Conservation (phyloP, 495 filamentous ascomycete genomes). For the Durotheca rogersii region DNA sequence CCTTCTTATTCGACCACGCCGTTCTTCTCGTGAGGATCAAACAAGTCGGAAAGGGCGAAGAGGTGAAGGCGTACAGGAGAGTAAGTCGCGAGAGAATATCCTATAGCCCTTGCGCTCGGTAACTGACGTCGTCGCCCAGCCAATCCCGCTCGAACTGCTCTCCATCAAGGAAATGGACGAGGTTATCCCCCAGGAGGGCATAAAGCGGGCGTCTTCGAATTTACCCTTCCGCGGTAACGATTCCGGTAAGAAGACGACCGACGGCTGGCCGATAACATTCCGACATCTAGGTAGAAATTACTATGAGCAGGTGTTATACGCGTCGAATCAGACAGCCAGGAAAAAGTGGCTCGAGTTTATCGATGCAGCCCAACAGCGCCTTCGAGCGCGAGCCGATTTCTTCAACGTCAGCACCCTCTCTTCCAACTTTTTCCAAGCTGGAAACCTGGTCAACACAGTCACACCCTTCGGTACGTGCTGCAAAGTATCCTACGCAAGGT, state of each 20-base stretch:
- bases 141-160: constrained; percentile 91
- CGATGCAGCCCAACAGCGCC: constrained; percentile 80
- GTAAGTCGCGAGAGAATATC: constrained; percentile 37
- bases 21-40: constrained; percentile 87
- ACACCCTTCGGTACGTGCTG: constrained; percentile 76
- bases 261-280: constrained; percentile 96
- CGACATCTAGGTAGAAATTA: constrained; percentile 94
- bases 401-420: constrained; percentile 87
- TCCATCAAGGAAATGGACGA: constrained; percentile 97
- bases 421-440: constrained; percentile 75
- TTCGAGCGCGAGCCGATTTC: constrained; percentile 86
- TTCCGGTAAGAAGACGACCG: constrained; percentile 56
- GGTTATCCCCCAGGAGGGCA: constrained; percentile 76
- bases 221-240: constrained; percentile 63
- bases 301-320: constrained; percentile 90
- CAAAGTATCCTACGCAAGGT: not conserved
- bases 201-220: constrained; percentile 89
- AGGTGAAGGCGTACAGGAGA: constrained; percentile 89
- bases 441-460: constrained; percentile 87
- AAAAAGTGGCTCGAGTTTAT: constrained; percentile 97
- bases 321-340: constrained; percentile 72
- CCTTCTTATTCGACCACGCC: constrained; percentile 95
- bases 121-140: constrained; percentile 45
- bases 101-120: constrained; percentile 8
- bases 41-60: constrained; percentile 86